phyloP scores from a whole-genome alignment of 768 basidiomycete genomes.

The Pleurotus platypus region DNA sequence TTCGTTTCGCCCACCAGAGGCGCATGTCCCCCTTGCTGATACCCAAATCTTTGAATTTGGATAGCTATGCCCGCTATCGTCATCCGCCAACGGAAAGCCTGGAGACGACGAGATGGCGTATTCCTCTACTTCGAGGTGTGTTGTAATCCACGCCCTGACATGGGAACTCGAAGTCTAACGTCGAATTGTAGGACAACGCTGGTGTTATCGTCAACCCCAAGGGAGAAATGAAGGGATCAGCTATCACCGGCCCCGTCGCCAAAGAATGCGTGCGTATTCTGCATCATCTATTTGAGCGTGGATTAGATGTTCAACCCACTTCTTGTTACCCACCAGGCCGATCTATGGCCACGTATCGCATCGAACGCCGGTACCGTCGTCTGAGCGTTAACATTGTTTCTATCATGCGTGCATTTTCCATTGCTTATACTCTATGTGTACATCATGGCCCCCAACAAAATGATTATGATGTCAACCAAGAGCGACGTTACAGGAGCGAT shows the following conservation, averaged over 20 bases:
- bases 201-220: slow-evolving; percentile 98
- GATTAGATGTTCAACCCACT: slow-evolving; percentile 1
- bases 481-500: too few relatives aligned
- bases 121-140: slow-evolving; percentile 96
- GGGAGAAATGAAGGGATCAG: slow-evolving; percentile 99
- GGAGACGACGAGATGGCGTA: slow-evolving; percentile 97
- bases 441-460: slow-evolving; percentile 9
- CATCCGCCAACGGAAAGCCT: slow-evolving; percentile 96
- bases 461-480: neutral
- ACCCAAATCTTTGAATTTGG: neutral
- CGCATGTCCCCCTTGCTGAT: too few relatives aligned
- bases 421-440: neutral
- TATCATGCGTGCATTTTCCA: slow-evolving; percentile 5
- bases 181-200: slow-evolving; percentile 70
- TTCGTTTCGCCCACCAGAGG: neutral
- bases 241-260: slow-evolving; percentile 94
- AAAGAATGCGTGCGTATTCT: slow-evolving; percentile 89
- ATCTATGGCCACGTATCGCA: slow-evolving; percentile 99
- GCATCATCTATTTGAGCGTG: neutral
- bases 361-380: slow-evolving; percentile 99
- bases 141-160: neutral
- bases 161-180: neutral
- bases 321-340: slow-evolving; percentile 53
- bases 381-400: slow-evolving; percentile 33
- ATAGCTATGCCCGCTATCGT: slow-evolving; percentile 97